Percentiles rank a stretch among this genome's conserved stretches.
Conservation (phyloP, 805 yeast species). For the Candida ficus region DNA sequence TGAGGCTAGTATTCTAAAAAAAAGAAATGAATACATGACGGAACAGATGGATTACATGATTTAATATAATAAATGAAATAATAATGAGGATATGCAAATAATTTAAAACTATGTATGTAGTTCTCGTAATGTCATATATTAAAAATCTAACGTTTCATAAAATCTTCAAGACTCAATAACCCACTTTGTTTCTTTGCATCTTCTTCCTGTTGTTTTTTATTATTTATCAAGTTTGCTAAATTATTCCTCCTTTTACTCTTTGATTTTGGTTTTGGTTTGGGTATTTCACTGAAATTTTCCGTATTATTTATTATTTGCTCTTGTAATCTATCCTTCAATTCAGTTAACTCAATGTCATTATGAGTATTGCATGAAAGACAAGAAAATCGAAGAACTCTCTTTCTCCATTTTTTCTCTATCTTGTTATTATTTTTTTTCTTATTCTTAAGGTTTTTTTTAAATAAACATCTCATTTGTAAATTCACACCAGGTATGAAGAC, state of each 20-base stretch:
- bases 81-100: too few species aligned
- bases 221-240: constrained; percentile 35
- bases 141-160: constrained; percentile 30
- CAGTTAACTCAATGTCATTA: constrained; percentile 13
- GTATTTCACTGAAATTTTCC: neutral
- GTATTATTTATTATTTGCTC: neutral
- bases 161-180: constrained; percentile 44
- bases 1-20: neutral
- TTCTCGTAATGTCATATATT: too few species aligned
- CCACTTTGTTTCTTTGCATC: constrained; percentile 26
- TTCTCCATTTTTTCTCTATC: constrained; percentile 9
- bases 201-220: constrained; percentile 35
- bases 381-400: constrained; percentile 18
- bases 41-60: constrained; percentile 5
- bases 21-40: neutral
- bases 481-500: constrained; percentile 28
- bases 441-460: constrained; percentile 1
- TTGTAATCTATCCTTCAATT: constrained; percentile 7
- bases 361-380: constrained; percentile 27
- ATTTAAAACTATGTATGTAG: too few species aligned
- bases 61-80: neutral
- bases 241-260: constrained; percentile 44
- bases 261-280: constrained; percentile 26
- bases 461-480: constrained; percentile 19
- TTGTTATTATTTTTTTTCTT: neutral